These are phyloP conservation scores for Dioscorea zingiberensis DNA, from an alignment of 106 monocot genomes.

Conservation along the genomic window DNA sequence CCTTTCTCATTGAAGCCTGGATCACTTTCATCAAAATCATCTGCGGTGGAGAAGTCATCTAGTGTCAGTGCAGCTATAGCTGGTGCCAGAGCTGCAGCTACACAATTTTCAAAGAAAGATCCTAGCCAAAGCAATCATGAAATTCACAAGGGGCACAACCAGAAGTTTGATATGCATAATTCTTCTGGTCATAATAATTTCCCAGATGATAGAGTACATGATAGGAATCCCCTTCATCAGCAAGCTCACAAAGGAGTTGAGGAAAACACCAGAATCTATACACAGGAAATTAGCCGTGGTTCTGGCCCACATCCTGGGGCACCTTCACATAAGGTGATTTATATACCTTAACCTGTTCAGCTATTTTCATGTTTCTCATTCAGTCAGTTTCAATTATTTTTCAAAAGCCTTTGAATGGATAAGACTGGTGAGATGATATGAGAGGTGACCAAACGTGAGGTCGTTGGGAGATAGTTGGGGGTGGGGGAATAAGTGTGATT, in stretches of 20 bases:
- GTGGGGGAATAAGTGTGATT: too few relatives aligned
- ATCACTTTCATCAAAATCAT: slow-evolving; percentile 25
- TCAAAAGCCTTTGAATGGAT: too few relatives aligned
- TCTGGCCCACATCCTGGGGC: slow-evolving; percentile 1
- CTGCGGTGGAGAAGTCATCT: slow-evolving; percentile 19
- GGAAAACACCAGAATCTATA: background rate
- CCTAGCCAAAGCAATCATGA: background rate
- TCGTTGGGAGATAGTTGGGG: too few relatives aligned
- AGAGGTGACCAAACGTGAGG: too few relatives aligned
- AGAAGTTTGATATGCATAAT: background rate
- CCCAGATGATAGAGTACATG: too few relatives aligned
- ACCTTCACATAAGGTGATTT: slow-evolving; percentile 17
- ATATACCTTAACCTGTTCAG: too few relatives aligned
- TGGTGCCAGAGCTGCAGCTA: slow-evolving; percentile 67
- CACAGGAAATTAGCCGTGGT: background rate
- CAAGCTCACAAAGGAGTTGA: background rate
- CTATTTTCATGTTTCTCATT: too few relatives aligned
- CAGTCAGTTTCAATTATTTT: too few relatives aligned
- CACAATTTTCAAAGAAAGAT: slow-evolving; percentile 63
- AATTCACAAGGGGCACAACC: background rate
- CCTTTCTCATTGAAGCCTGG: slow-evolving; percentile 58
- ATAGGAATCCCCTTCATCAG: too few relatives aligned
- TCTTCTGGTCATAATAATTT: slow-evolving; percentile 1
- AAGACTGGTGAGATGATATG: too few relatives aligned
- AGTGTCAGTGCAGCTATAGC: slow-evolving; percentile 56